These are phyloP conservation scores for Ustilago xerochloae DNA, from an alignment of 1,284 basidiomycete species.

Conservation along the genomic window DNA sequence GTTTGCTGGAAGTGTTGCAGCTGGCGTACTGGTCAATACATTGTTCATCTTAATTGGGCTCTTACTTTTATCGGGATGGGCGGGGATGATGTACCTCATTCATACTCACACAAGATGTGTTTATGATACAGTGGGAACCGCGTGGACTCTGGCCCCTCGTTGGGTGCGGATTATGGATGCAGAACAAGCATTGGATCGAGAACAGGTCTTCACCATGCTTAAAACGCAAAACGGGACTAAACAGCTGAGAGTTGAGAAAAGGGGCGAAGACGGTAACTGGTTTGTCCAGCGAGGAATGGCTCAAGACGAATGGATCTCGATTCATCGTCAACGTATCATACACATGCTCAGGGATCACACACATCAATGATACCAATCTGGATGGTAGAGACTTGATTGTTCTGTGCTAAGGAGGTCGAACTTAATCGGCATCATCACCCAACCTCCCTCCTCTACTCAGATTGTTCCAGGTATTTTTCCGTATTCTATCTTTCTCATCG, in stretches of 20 bases:
- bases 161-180: conserved; percentile 11
- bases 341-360: conserved; percentile 3
- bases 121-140: conserved; percentile 34
- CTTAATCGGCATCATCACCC: conserved; percentile 44
- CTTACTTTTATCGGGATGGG: conserved; percentile 80
- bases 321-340: conserved; percentile 17
- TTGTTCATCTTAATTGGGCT: conserved; percentile 79
- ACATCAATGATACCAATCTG: neutral
- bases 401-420: neutral
- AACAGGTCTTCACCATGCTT: neutral
- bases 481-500: neutral
- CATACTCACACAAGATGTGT: conserved; percentile 12
- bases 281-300: conserved; percentile 73
- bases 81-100: conserved; percentile 12
- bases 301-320: conserved; percentile 18
- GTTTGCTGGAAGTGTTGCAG: neutral
- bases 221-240: neutral
- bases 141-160: conserved; percentile 22
- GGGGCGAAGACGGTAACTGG: conserved; percentile 70
- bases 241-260: conserved; percentile 77
- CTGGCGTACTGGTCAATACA: conserved; percentile 73
- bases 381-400: no score
- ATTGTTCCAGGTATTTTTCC: conserved; percentile 36
- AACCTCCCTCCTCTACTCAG: conserved; percentile 43
- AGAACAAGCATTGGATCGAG: conserved; percentile 12